Percentiles rank a stretch among this genome's conserved stretches.
These are phyloP conservation scores for Lactifluus subvellereus DNA, from an alignment of 768 basidiomycete genomes.

Conservation along the genomic window DNA sequence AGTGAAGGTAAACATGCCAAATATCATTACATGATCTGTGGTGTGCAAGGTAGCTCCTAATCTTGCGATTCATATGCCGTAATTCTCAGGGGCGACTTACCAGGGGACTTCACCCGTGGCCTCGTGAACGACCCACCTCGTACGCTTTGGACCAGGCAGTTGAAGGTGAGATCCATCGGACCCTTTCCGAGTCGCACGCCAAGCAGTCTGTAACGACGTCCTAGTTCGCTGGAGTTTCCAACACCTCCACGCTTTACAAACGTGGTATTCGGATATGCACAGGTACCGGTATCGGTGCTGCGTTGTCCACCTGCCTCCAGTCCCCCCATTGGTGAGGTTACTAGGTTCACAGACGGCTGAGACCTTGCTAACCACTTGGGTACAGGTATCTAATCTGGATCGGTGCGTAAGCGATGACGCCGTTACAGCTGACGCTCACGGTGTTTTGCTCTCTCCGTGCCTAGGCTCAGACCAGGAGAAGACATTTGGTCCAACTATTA, in stretches of 20 bases:
- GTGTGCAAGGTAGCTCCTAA: conserved; percentile 33
- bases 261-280: conserved; percentile 43
- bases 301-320: conserved; percentile 40
- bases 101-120: conserved; percentile 38
- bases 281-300: conserved; percentile 42
- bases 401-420: conserved; percentile 16
- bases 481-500: conserved; percentile 41
- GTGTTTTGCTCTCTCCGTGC: neutral
- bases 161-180: conserved; percentile 32
- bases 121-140: conserved; percentile 39
- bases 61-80: neutral
- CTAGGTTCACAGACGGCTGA: neutral
- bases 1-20: conserved; percentile 38
- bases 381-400: conserved; percentile 40
- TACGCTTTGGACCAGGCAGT: conserved; percentile 39
- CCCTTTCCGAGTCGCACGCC: neutral
- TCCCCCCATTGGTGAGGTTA: conserved; percentile 33
- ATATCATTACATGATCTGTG: conserved; percentile 41
- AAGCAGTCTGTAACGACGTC: neutral
- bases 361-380: neutral
- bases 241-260: conserved; percentile 40
- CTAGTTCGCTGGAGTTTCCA: conserved; percentile 40
- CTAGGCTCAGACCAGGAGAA: conserved; percentile 40
- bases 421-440: neutral
- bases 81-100: neutral